Percentiles rank a stretch among this genome's conserved stretches.
Evolutionary conservation across 768 basidiomycete species (phyloP).

Genomic region (Termitomyces titanicus): DNA sequence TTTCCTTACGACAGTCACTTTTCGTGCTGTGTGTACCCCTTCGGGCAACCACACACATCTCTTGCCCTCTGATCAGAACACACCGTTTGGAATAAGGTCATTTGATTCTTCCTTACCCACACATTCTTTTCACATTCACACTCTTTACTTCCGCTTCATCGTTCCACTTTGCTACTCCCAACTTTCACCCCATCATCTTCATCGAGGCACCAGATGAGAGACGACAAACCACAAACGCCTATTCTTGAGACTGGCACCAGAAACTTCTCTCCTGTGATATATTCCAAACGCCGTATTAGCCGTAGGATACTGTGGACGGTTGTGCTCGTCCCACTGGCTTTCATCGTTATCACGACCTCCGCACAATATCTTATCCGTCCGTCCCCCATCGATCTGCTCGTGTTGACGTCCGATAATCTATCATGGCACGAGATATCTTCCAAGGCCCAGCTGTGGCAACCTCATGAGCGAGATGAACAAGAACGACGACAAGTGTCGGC

Average conservation of each 20-base stretch:
- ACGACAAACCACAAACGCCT: slow-evolving; percentile 6
- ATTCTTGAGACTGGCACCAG: slow-evolving; percentile 9
- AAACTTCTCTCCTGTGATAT: neutral
- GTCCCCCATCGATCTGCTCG: slow-evolving; percentile 39
- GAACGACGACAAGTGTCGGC: slow-evolving; percentile 13
- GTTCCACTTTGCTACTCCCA: neutral
- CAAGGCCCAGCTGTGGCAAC: slow-evolving; percentile 30
- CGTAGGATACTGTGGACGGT: slow-evolving; percentile 48
- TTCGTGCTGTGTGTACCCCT: neutral
- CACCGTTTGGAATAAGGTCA: slow-evolving; percentile 4
- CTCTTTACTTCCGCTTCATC: slow-evolving; percentile 6
- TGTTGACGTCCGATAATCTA: slow-evolving; percentile 18
- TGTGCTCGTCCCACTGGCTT: slow-evolving; percentile 50
- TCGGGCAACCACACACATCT: neutral
- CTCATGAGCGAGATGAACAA: slow-evolving; percentile 40
- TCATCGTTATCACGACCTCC: slow-evolving; percentile 51
- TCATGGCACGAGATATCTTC: slow-evolving; percentile 27
- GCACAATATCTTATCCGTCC: slow-evolving; percentile 51
- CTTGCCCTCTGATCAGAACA: slow-evolving; percentile 4
- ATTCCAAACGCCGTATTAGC: slow-evolving; percentile 38
- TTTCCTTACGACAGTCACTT: neutral
- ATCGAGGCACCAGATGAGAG: slow-evolving; percentile 4
- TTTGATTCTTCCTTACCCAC: slow-evolving; percentile 4
- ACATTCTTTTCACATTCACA: slow-evolving; percentile 9
- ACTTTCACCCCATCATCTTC: slow-evolving; percentile 17